These are phyloP conservation scores for Calonectria multiphialidica DNA, from an alignment of 2,329 filamentous ascomycete genomes.

Conservation along the genomic window DNA sequence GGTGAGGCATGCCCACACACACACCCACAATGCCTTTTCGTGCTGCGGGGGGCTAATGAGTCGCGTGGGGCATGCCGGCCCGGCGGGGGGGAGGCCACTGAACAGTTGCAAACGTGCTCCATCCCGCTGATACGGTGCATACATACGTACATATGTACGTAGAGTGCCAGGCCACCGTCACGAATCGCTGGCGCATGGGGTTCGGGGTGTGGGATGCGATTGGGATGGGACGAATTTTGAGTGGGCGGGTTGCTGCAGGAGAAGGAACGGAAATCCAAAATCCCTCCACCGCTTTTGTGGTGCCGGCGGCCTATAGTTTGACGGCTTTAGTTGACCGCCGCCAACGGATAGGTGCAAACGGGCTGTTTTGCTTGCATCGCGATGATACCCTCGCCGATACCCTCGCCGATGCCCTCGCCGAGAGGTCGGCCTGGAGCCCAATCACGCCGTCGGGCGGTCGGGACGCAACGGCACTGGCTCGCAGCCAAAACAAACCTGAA, in stretches of 20 bases:
- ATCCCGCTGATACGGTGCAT: constrained; percentile 14
- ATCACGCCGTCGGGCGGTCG: constrained; percentile 20
- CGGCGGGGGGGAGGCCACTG: not conserved
- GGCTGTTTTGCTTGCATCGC: not conserved
- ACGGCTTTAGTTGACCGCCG: constrained; percentile 10
- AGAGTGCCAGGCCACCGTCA: not conserved
- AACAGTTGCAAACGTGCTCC: constrained; percentile 13
- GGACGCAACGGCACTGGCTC: constrained; percentile 23
- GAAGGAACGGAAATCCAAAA: constrained; percentile 5
- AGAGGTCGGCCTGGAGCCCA: not conserved
- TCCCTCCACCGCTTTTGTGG: constrained; percentile 10
- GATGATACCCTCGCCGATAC: constrained; percentile 1
- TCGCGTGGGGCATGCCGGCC: not conserved
- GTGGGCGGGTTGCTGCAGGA: constrained; percentile 2
- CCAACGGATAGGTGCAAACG: not conserved
- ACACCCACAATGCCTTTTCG: constrained; percentile 12
- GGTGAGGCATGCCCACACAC: constrained; percentile 22
- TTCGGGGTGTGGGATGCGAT: constrained; percentile 1
- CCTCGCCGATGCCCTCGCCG: not conserved
- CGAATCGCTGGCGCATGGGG: constrained; percentile 12
- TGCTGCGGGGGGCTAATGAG: constrained; percentile 19
- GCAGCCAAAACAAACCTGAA: constrained; percentile 2
- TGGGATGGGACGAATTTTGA: constrained; percentile 13
- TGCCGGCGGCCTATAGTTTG: not conserved
- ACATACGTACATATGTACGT: not conserved